Percentiles rank a stretch among this genome's conserved stretches.
Conservation (phyloP, 2,329 filamentous ascomycete genomes). For the Diplodia mutila region DNA sequence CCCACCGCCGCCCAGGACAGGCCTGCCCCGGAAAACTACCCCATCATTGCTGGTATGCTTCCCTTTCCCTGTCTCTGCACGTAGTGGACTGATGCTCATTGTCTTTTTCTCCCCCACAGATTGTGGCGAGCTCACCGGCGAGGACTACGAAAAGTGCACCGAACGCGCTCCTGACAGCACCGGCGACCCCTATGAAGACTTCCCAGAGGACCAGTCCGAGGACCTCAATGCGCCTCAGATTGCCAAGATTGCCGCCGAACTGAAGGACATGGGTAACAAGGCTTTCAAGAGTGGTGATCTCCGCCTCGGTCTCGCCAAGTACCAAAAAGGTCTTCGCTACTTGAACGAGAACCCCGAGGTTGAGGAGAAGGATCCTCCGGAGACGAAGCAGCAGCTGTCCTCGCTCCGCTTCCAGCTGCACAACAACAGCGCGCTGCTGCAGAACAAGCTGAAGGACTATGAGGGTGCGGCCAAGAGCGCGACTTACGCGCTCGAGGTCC, state of each 20-base stretch:
- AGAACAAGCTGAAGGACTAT: slow-evolving; percentile 77
- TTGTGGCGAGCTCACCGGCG: slow-evolving; percentile 82
- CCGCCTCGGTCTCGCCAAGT: slow-evolving; percentile 78
- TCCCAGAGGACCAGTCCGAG: slow-evolving; percentile 79
- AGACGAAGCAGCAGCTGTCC: slow-evolving; percentile 66
- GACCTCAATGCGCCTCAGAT: slow-evolving; percentile 69
- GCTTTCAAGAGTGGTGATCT: slow-evolving; percentile 83
- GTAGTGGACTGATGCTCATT: slow-evolving; percentile 4
- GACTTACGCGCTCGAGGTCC: slow-evolving; percentile 69
- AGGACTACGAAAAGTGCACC: slow-evolving; percentile 68
- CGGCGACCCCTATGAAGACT: slow-evolving; percentile 94
- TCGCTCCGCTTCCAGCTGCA: slow-evolving; percentile 82
- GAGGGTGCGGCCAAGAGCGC: slow-evolving; percentile 72
- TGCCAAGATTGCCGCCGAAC: slow-evolving; percentile 76
- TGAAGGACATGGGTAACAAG: slow-evolving; percentile 91
- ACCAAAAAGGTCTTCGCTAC: slow-evolving; percentile 90
- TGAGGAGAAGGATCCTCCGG: slow-evolving; percentile 61
- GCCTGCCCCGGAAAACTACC: slow-evolving; percentile 64
- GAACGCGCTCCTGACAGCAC: slow-evolving; percentile 75
- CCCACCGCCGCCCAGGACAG: slow-evolving; percentile 76
- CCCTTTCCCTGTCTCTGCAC: not conserved
- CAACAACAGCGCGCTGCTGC: slow-evolving; percentile 84
- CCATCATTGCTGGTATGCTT: slow-evolving; percentile 62
- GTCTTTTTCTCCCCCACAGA: slow-evolving; percentile 54
- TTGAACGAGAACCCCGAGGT: slow-evolving; percentile 79